Evolutionary conservation across 371 early-diverging fungal species (phyloP).

Genomic region (Mucor irregularis): DNA sequence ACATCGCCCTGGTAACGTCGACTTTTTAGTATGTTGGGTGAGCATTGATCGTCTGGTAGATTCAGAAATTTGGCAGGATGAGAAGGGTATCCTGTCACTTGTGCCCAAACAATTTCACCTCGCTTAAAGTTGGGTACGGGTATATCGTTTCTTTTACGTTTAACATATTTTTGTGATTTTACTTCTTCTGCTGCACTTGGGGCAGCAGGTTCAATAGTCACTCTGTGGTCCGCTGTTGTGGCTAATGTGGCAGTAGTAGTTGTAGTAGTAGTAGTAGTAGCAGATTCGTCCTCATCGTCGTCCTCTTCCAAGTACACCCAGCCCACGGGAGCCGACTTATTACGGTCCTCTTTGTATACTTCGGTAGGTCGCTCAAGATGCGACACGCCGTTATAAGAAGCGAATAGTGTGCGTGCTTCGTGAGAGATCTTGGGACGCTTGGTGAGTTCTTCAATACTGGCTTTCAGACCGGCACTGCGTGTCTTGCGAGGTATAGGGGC

Average conservation of each 20-base stretch:
- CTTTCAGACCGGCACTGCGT: slow-evolving; percentile 14
- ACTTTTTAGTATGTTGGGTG: slow-evolving; percentile 5
- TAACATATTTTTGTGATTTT: background rate
- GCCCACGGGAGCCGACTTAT: slow-evolving; percentile 15
- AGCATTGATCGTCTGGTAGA: slow-evolving; percentile 5
- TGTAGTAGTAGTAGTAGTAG: background rate
- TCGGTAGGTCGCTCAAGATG: background rate
- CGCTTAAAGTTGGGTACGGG: slow-evolving; percentile 10
- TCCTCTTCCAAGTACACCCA: slow-evolving; percentile 20
- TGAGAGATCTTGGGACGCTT: slow-evolving; percentile 14
- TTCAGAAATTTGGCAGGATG: slow-evolving; percentile 42
- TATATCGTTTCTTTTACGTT: slow-evolving; percentile 5
- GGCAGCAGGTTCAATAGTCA: no score
- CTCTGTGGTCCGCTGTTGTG: no score
- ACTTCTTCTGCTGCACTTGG: no score
- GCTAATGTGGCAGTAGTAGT: no score
- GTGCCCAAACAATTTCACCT: slow-evolving; percentile 48
- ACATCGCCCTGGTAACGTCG: slow-evolving; percentile 7
- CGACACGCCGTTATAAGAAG: slow-evolving; percentile 14
- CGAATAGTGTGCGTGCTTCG: slow-evolving; percentile 7
- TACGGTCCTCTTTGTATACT: slow-evolving; percentile 3
- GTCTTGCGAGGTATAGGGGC: slow-evolving; percentile 6
- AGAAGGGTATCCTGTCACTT: slow-evolving; percentile 44
- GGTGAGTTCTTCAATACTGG: slow-evolving; percentile 11
- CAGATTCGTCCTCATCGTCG: background rate